Percentiles rank a stretch among this genome's conserved stretches.
These are phyloP conservation scores for Backusella macrospora DNA, from an alignment of 192 early-diverging fungal species.

Conservation along the genomic window DNA sequence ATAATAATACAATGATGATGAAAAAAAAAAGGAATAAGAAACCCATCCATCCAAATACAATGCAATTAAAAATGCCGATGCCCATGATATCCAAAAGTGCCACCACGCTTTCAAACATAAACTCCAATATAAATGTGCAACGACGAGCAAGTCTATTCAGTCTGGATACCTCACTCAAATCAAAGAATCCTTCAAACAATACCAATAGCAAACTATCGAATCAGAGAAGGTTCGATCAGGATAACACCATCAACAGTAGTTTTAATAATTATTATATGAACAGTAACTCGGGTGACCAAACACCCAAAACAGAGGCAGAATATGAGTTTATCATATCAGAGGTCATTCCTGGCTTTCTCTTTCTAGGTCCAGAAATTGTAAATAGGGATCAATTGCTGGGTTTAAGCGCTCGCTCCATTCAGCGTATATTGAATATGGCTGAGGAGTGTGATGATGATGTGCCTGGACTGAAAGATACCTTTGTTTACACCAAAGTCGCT, in stretches of 20 bases:
- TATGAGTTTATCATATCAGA: conserved; percentile 49
- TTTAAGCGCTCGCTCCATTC: conserved; percentile 54
- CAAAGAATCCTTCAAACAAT: neutral
- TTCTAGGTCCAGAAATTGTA: conserved; percentile 64
- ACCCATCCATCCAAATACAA: conserved; percentile 5
- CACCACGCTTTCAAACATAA: conserved; percentile 10
- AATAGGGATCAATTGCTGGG: conserved; percentile 59
- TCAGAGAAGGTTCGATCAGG: conserved; percentile 7
- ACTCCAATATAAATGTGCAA: conserved; percentile 15
- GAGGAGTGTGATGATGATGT: conserved; percentile 61
- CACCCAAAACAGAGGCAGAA: conserved; percentile 35
- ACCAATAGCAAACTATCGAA: neutral
- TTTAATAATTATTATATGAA: neutral
- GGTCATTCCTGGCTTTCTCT: conserved; percentile 62
- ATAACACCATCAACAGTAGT: neutral
- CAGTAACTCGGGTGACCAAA: conserved; percentile 3
- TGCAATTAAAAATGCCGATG: neutral
- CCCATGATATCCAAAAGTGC: conserved; percentile 22
- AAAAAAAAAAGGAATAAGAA: conserved; percentile 8
- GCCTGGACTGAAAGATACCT: conserved; percentile 30
- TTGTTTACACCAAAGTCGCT: conserved; percentile 50
- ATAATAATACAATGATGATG: neutral
- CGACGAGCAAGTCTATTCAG: conserved; percentile 40
- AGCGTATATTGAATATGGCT: conserved; percentile 78
- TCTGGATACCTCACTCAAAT: conserved; percentile 36